Conservation (phyloP, 768 basidiomycete species). For the Leccinum uliginosum region DNA sequence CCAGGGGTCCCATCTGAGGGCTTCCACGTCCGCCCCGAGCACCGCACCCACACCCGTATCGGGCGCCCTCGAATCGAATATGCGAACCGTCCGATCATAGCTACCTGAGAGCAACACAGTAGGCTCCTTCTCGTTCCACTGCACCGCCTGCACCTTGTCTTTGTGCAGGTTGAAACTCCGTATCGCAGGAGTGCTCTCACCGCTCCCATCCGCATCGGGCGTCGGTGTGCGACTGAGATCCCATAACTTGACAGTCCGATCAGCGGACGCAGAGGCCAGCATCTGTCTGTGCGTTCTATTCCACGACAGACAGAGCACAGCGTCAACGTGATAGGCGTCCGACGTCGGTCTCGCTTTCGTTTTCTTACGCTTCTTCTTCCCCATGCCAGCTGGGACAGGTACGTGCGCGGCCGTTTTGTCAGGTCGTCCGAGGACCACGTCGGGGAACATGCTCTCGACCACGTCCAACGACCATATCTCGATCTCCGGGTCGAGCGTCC, state of each 20-base stretch:
- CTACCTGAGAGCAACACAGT: conserved; percentile 89
- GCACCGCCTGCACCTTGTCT: conserved; percentile 94
- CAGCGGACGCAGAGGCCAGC: conserved; percentile 88
- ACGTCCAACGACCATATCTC: conserved; percentile 98
- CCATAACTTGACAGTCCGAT: conserved; percentile 96
- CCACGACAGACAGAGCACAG: conserved; percentile 92
- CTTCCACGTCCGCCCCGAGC: conserved; percentile 91
- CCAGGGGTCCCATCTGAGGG: conserved; percentile 95
- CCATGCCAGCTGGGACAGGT: conserved; percentile 78
- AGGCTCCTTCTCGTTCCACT: conserved; percentile 90
- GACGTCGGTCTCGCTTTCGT: conserved; percentile 58
- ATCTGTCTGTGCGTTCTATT: conserved; percentile 86
- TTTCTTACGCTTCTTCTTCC: conserved; percentile 96
- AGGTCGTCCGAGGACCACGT: conserved; percentile 85
- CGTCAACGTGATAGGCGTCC: conserved; percentile 82
- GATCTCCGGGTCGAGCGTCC: conserved; percentile 95
- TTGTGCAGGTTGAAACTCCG: conserved; percentile 82
- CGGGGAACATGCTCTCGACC: conserved; percentile 91
- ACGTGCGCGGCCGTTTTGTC: conserved; percentile 78
- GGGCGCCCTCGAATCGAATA: conserved; percentile 87
- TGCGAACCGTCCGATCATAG: conserved; percentile 92
- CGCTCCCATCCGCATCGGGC: conserved; percentile 41
- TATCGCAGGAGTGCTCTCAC: conserved; percentile 53
- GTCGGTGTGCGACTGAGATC: conserved; percentile 74
- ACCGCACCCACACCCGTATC: conserved; percentile 78